A percentile compares a stretch with the other conserved stretches of the same genome.
These are phyloP conservation scores for Sechiopsis laciniata DNA, from an alignment of 306 rosid species.

Conservation along the genomic window DNA sequence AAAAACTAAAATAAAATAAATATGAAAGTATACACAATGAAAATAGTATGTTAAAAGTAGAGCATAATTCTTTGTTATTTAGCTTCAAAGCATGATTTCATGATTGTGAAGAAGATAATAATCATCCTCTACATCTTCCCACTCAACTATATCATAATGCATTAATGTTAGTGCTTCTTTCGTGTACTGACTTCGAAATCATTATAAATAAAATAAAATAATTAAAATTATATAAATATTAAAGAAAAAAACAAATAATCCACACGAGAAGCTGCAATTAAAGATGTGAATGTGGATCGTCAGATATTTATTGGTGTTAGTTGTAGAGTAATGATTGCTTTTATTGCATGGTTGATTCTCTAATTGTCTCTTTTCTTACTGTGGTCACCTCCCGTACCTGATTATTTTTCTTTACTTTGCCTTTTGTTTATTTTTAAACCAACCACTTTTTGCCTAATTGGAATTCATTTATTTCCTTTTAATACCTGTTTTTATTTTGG, in stretches of 20 bases:
- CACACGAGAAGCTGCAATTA: constrained; percentile 18
- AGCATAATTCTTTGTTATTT: constrained; percentile 25
- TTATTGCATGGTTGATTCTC: not conserved
- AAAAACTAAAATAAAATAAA: no score
- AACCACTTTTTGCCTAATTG: no score
- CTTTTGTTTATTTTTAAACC: not conserved
- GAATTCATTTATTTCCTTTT: no score
- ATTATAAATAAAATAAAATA: not conserved
- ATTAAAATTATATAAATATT: no score
- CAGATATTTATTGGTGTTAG: constrained; percentile 33
- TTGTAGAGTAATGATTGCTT: constrained; percentile 41
- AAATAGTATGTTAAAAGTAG: not conserved
- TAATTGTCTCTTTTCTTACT: not conserved
- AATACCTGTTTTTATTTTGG: no score
- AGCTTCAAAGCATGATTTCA: constrained; percentile 82
- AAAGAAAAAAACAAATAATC: not conserved
- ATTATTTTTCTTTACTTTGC: not conserved
- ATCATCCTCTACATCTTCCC: constrained; percentile 34
- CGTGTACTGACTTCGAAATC: not conserved
- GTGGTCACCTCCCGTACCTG: not conserved
- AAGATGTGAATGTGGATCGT: constrained; percentile 20
- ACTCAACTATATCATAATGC: constrained; percentile 17
- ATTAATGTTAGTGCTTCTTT: constrained; percentile 10
- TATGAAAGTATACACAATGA: no score
- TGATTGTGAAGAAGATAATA: constrained; percentile 52